Base-by-base conservation (phyloP, 352 stramenopile species). In the Detonula confervacea region DNA sequence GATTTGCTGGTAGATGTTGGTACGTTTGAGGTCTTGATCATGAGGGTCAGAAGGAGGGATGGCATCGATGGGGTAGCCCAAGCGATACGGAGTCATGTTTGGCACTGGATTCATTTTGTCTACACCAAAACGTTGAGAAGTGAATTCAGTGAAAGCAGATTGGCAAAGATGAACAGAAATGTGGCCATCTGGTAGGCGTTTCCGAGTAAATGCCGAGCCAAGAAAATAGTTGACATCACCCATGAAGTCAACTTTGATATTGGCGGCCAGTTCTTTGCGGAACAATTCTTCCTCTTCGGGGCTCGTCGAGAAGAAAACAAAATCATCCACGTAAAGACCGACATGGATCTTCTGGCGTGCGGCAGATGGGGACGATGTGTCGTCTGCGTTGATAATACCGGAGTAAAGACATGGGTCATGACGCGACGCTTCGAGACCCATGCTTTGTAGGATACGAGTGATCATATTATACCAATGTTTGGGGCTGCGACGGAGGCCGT, bases 21-120 rank as follows among this genome's bases (percentile, higher is more conserved):
- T 52, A 24, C 44, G 44, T 16, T 52, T 52, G 44, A 52, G 44
- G 44, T 52, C 44, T 18, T 4, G 44, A 52, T 52, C 44, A 24
- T 52, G 14, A 3, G 44, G 44, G 16, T 18, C 18, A 4, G 18
- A 24, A 12, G 4, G 4, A 37, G 30, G 30, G 8, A 37, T 37
- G 30, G 30, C 3, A 37, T 37, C 30, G 8, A 37, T 37, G 30
- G 30, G 30, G 3, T 9, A 9, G 30, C 30, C 30, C 30, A 8
- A 37, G 3, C 30, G 30, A 37, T 37, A 37, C 3, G 30, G 30
- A 37, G 30, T 9, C 30, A 37, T 37, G 30, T 37, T 37, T 9
- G 30, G 30, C 16, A 24, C 44, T 24, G 2, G 44, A 52, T 52
- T 4, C 44, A 52, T 52, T 8, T 37, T 37, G 30, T 37, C 30